phyloP scores from a whole-genome alignment of 2,329 filamentous ascomycete species.

The Trichoderma guizhouense region DNA sequence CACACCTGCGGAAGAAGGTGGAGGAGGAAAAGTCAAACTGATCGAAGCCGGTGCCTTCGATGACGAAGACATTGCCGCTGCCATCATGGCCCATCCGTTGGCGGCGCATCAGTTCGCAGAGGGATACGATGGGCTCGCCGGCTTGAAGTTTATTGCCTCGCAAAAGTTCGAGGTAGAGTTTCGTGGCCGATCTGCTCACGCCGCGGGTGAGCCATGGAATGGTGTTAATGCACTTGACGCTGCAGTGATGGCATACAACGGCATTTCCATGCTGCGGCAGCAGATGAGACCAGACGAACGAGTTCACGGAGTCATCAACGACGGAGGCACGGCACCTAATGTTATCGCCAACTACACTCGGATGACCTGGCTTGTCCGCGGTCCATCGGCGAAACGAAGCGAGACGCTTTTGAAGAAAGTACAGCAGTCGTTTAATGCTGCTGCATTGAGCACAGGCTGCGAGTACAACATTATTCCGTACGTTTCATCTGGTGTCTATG shows the following conservation, averaged over 20 bases:
- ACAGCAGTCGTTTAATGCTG: not conserved
- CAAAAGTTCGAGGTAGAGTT: not conserved
- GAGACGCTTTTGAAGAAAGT: not conserved
- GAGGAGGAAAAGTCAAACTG: not conserved
- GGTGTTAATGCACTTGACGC: not conserved
- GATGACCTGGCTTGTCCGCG: not conserved
- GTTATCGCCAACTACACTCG: not conserved
- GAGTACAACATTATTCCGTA: not conserved
- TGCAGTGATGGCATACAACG: not conserved
- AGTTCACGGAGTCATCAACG: not conserved
- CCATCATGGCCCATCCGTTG: not conserved
- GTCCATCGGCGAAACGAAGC: not conserved
- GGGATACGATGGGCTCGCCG: not conserved
- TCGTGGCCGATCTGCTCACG: not conserved
- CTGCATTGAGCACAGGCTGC: not conserved
- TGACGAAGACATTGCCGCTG: not conserved
- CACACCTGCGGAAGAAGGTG: not conserved
- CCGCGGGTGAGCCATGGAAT: not conserved
- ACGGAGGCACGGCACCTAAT: not conserved
- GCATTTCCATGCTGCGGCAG: not conserved
- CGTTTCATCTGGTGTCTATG: not conserved
- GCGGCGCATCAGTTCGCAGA: not conserved
- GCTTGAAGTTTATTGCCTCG: not conserved
- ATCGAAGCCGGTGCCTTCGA: not conserved
- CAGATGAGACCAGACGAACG: not conserved